phyloP scores from a whole-genome alignment of 2,329 filamentous ascomycete genomes.

The Xenoacremonium recifei region DNA sequence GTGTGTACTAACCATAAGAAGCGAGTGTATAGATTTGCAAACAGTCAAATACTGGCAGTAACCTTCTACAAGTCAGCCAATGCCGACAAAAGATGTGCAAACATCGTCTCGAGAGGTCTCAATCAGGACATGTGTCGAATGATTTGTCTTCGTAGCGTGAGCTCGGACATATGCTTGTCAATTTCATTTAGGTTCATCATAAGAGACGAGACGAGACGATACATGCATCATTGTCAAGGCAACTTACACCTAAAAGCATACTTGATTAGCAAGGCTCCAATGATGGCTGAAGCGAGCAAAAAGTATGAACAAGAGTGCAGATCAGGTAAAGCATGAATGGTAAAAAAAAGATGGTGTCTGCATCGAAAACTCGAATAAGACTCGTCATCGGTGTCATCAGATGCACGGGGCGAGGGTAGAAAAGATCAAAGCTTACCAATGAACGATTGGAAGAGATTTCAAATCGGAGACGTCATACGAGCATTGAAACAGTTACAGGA shows the following conservation, averaged over 20 bases:
- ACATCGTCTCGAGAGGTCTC: slow-evolving; percentile 16
- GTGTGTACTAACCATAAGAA: slow-evolving; percentile 26
- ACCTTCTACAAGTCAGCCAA: slow-evolving; percentile 23
- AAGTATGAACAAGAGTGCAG: slow-evolving; percentile 9
- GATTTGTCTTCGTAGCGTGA: slow-evolving; percentile 45
- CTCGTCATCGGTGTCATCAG: slow-evolving; percentile 68
- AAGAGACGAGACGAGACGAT: slow-evolving; percentile 18
- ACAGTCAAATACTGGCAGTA: slow-evolving; percentile 8
- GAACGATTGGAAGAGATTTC: neutral
- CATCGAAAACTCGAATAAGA: slow-evolving; percentile 74
- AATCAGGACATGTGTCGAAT: slow-evolving; percentile 35
- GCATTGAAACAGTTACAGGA: neutral
- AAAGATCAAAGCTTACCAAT: slow-evolving; percentile 16
- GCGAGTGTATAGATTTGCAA: neutral
- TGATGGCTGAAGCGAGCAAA: slow-evolving; percentile 8
- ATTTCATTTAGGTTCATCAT: slow-evolving; percentile 85
- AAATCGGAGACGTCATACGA: slow-evolving; percentile 2
- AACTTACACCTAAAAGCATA: slow-evolving; percentile 22
- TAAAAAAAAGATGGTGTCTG: slow-evolving; percentile 63
- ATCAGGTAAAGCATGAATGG: slow-evolving; percentile 70
- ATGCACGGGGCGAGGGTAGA: slow-evolving; percentile 21
- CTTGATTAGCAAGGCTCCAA: slow-evolving; percentile 18
- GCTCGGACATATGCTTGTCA: slow-evolving; percentile 99
- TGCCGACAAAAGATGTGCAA: slow-evolving; percentile 13
- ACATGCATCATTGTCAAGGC: neutral